Percentiles rank a stretch among this genome's conserved stretches.
phyloP scores from a whole-genome alignment of 768 basidiomycete genomes.

The Omphalotus guepiniiformis region DNA sequence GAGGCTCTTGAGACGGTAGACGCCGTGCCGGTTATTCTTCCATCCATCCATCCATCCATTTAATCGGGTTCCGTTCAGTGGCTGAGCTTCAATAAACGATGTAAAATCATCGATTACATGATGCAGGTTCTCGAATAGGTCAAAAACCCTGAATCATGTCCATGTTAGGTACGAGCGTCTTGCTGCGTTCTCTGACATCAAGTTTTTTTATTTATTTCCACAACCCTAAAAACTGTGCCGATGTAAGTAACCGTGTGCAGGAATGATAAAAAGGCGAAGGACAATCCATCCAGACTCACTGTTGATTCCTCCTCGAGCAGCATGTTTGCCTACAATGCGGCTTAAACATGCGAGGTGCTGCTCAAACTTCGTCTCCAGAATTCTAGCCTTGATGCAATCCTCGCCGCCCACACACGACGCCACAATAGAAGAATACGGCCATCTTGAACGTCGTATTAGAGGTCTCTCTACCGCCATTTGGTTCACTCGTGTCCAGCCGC shows the following conservation, averaged over 20 bases:
- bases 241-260: no score
- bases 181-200: not conserved
- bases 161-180: not conserved
- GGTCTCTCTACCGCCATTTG: constrained; percentile 7
- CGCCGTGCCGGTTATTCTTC: no score
- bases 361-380: not conserved
- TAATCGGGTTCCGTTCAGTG: no score
- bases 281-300: not conserved
- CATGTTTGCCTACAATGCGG: not conserved
- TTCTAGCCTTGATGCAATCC: not conserved
- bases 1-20: no score
- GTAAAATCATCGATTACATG: no score
- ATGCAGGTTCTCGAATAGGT: not conserved
- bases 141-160: not conserved
- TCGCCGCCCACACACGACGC: not conserved
- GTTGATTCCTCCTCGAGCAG: not conserved
- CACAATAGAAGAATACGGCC: not conserved
- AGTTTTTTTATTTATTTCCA: no score
- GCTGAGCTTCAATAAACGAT: no score
- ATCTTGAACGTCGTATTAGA: constrained; percentile 4
- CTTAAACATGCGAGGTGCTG: not conserved
- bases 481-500: not conserved
- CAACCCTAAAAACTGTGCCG: no score
- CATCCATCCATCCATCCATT: no score
- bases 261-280: not conserved